Conservation (phyloP, 306 rosid species). For the Abrus precatorius region DNA sequence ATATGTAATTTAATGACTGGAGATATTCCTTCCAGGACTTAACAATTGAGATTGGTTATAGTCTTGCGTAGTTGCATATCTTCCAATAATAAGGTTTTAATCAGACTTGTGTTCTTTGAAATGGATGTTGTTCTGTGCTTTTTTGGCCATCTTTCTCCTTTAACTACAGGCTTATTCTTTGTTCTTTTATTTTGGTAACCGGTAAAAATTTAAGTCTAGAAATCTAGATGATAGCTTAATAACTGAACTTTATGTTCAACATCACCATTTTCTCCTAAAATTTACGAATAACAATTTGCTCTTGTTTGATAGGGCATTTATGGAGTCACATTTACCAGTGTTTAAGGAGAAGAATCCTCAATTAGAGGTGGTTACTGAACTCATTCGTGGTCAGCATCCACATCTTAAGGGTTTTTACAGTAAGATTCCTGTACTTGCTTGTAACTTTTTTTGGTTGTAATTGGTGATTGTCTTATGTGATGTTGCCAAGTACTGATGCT, state of each 20-base stretch:
- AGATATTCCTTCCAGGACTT: constrained; percentile 11
- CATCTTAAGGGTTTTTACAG: constrained; percentile 82
- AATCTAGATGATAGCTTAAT: constrained; percentile 1
- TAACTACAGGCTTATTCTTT: constrained; percentile 2
- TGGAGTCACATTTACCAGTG: constrained; percentile 78
- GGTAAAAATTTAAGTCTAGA: constrained; percentile 1
- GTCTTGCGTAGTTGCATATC: constrained; percentile 7
- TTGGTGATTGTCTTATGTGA: not conserved
- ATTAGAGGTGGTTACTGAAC: constrained; percentile 84
- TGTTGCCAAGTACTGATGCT: not conserved
- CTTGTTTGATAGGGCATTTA: constrained; percentile 72
- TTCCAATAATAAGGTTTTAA: constrained; percentile 16
- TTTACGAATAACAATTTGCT: not conserved
- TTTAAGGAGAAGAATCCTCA: constrained; percentile 86
- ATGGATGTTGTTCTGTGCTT: not conserved
- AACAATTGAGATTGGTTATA: not conserved
- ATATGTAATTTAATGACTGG: not conserved
- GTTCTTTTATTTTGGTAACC: not conserved
- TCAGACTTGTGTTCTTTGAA: not conserved
- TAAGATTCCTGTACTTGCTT: constrained; percentile 51
- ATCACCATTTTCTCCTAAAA: not conserved
- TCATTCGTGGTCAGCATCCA: constrained; percentile 95
- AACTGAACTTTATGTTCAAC: constrained; percentile 35
- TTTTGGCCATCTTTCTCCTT: constrained; percentile 8
- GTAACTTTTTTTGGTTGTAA: not conserved